Conservation (phyloP, 306 rosid species). For the Spatholobus suberectus region DNA sequence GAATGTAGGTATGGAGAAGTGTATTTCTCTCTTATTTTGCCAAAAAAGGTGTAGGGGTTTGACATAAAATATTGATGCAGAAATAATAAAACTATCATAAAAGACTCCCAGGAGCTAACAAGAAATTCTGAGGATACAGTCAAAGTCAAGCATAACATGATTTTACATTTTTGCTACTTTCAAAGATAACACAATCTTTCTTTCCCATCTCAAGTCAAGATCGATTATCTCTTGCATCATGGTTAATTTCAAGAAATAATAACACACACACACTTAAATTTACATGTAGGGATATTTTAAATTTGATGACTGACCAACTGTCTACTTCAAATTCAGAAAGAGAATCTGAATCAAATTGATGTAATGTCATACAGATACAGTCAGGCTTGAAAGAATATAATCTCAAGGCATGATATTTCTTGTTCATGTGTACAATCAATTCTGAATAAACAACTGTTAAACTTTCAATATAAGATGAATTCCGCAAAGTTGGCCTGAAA, state of each 20-base stretch:
- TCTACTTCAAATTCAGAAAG: slow-evolving; percentile 17
- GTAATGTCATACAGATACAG: background rate
- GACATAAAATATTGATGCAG: background rate
- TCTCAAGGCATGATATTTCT: background rate
- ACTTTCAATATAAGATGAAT: background rate
- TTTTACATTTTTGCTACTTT: background rate
- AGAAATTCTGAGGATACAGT: background rate
- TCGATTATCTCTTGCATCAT: background rate
- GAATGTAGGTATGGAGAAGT: background rate
- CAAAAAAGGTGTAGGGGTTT: background rate
- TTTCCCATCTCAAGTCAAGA: background rate
- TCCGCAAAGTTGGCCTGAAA: background rate
- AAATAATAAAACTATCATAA: background rate
- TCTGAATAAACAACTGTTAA: background rate
- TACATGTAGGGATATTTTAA: background rate
- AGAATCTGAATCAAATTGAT: background rate
- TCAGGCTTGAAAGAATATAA: slow-evolving; percentile 7
- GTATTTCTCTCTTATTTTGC: background rate
- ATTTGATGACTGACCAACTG: slow-evolving; percentile 19
- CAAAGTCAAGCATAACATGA: background rate
- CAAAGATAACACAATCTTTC: background rate
- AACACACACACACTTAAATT: background rate
- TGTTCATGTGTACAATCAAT: background rate
- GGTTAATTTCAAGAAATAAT: background rate
- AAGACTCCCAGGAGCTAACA: slow-evolving; percentile 21